Evolutionary conservation across 495 filamentous ascomycete genomes (phyloP).

Genomic region (Parachaetomium inaequale): DNA sequence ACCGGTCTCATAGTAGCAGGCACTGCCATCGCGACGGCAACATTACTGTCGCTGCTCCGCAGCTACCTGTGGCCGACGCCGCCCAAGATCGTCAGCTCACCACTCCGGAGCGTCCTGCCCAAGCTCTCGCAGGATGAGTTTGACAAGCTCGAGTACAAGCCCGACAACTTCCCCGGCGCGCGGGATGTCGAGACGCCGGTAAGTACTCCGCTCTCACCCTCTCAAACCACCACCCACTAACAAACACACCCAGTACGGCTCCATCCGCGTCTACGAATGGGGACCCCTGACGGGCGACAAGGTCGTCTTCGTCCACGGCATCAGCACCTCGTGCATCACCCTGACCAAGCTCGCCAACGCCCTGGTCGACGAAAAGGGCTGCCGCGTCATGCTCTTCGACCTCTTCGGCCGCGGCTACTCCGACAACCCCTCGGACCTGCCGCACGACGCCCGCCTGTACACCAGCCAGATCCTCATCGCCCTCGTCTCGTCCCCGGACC

Average conservation of each 20-base stretch:
- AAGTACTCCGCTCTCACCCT: background rate
- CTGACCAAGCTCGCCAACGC: constrained; percentile 63
- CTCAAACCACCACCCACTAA: constrained; percentile 1
- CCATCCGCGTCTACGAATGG: constrained; percentile 82
- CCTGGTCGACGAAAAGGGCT: constrained; percentile 64
- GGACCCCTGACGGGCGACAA: constrained; percentile 77
- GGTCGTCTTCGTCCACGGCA: constrained; percentile 80
- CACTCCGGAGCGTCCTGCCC: constrained; percentile 36
- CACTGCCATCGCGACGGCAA: constrained; percentile 34
- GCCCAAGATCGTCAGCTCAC: constrained; percentile 34
- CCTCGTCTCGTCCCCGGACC: constrained; percentile 58
- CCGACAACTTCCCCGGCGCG: constrained; percentile 42
- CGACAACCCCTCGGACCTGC: constrained; percentile 60
- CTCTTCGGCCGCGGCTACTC: constrained; percentile 80
- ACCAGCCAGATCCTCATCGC: constrained; percentile 68
- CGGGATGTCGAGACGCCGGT: constrained; percentile 46
- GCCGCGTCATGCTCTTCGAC: constrained; percentile 78
- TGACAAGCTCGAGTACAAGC: constrained; percentile 33
- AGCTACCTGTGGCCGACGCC: constrained; percentile 34
- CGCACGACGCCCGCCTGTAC: constrained; percentile 73
- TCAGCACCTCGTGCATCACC: constrained; percentile 75
- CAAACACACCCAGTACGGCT: constrained; percentile 60
- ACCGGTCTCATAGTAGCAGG: constrained; percentile 17
- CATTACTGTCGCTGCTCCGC: constrained; percentile 32
- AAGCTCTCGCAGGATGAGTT: constrained; percentile 31